Evolutionary conservation across 2,329 filamentous ascomycete species (phyloP).

Genomic region (Triangularia setosa): DNA sequence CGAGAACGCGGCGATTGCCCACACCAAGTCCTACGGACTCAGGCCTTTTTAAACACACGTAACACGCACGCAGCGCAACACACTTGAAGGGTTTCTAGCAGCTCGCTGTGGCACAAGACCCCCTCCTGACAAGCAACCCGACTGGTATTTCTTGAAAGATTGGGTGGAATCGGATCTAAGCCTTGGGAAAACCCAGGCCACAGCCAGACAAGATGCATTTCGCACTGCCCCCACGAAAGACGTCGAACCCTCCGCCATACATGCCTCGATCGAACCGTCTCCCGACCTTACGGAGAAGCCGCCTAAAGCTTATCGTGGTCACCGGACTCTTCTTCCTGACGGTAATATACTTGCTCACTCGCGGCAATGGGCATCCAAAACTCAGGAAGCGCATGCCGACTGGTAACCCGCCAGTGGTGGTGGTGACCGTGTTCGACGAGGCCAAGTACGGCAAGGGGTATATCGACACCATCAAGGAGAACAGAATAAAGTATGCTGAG

Average conservation of each 20-base stretch:
- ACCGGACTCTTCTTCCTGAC: conserved; percentile 51
- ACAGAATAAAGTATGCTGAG: conserved; percentile 78
- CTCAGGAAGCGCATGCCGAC: conserved; percentile 36
- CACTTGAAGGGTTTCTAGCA: conserved; percentile 4
- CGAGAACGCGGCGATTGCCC: not conserved
- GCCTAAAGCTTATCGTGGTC: conserved; percentile 57
- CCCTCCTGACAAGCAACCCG: not conserved
- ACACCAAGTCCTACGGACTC: not conserved
- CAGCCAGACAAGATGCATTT: conserved; percentile 65
- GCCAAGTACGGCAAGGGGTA: conserved; percentile 61
- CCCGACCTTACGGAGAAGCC: conserved; percentile 46
- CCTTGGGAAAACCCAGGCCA: not conserved
- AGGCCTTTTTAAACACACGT: not conserved
- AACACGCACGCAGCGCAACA: not conserved
- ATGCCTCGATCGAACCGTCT: conserved; percentile 55
- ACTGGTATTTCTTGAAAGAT: not conserved
- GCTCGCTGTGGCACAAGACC: not conserved
- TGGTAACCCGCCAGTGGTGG: conserved; percentile 62
- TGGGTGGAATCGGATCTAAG: not conserved
- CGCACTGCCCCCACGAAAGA: conserved; percentile 82
- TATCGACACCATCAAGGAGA: conserved; percentile 70
- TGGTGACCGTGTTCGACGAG: conserved; percentile 81
- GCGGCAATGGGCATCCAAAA: conserved; percentile 29
- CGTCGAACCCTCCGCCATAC: conserved; percentile 71
- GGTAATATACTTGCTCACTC: conserved; percentile 58